Percentiles rank a stretch among this genome's conserved stretches.
These are phyloP conservation scores for Syzygium aromaticum DNA, from an alignment of 345 rosid species.

Conservation along the genomic window DNA sequence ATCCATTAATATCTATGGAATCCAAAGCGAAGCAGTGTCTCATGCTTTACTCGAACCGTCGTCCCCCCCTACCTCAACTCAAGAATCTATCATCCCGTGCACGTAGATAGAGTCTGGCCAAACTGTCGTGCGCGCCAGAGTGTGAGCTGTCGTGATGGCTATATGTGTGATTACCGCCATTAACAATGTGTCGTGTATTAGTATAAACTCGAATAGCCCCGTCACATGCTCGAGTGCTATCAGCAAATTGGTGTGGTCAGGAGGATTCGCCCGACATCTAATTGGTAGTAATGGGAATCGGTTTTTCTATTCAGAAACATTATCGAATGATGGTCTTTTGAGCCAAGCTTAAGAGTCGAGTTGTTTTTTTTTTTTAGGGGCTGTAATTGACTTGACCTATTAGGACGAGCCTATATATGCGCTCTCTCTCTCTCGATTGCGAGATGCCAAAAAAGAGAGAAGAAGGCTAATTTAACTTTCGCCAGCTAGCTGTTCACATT, in stretches of 20 bases:
- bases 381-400: background rate
- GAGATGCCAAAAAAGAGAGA: background rate
- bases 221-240: background rate
- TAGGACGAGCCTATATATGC: background rate
- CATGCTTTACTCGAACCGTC: background rate
- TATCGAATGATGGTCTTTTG: background rate
- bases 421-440: background rate
- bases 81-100: background rate
- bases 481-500: background rate
- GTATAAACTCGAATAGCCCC: background rate
- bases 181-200: background rate
- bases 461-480: background rate
- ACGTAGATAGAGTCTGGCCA: background rate
- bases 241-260: background rate
- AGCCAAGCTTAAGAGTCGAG: background rate
- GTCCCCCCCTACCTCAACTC: background rate
- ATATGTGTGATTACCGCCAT: background rate
- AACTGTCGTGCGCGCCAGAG: background rate
- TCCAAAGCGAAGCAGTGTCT: background rate
- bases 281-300: background rate
- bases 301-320: background rate
- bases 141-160: background rate
- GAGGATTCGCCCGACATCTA: background rate
- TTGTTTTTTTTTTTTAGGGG: background rate
- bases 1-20: background rate